Base-by-base conservation (phyloP, 345 rosid species). In the Erucastrum elatum region DNA sequence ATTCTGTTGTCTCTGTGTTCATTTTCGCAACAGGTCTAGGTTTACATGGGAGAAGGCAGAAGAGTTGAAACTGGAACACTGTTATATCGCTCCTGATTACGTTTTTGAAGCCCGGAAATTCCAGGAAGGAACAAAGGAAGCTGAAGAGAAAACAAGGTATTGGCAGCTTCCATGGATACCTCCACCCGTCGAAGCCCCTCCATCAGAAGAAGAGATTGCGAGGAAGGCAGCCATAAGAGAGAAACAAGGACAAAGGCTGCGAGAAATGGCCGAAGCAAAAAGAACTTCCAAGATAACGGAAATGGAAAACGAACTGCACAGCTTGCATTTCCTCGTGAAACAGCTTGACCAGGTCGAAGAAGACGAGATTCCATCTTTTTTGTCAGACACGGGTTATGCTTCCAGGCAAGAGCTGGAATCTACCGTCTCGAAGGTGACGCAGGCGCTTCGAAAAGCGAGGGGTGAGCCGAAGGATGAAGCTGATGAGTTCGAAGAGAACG, bases 91-190 rank as follows among this genome's bases (percentile, higher is more conserved):
- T 31, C 84, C 82, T 8, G 89, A 90, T 79, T 95, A 93, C 80
- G 82, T 89, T 79, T 82, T 85, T 61, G 99, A 95, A 84, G 89
- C 87, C 81, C 84, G 53, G 70, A 34, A 85, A 30, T 95, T 95
- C 85, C 94, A 90, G 99, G 91, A 88, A 84, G 93, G 92, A 63
- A 83, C 86, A 75, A 85, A 91, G 80, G 94, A 93, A 87, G 97
- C 97, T 74, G 96, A 91, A 80, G 96, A 91, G 46, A 95, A 88
- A 80, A 89, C 91, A 31, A 89, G 92, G 85, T 83, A 84, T 75
- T 95, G 99, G 99, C 96, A 93, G 86, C 96, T 95, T 59, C 94
- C 94, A 44, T 93, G 98, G 98, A 87, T 89, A 76, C 93, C 98
- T 29, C 99, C 93, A 15, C 91, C 91, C 30, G 78, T 81, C 8